A percentile compares a stretch with the other conserved stretches of the same genome.
These are phyloP conservation scores for Acer saccharum DNA, from an alignment of 345 rosid species.

Conservation along the genomic window DNA sequence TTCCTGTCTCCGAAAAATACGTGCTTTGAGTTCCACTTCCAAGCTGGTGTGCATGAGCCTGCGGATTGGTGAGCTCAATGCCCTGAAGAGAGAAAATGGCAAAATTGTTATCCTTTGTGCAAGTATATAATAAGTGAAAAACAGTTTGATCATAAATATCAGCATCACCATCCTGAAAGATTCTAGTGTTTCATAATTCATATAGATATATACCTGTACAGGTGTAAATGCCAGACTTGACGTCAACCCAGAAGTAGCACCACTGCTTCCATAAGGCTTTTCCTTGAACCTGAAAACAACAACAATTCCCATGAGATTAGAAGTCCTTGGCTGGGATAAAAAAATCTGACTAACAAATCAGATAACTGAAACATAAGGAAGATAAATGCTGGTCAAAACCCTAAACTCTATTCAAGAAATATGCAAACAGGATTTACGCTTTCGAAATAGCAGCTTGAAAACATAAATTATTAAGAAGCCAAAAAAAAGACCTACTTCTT, in stretches of 20 bases:
- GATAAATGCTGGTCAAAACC: not conserved
- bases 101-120: not conserved
- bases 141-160: no score
- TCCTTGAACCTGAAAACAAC: conserved; percentile 79
- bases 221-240: conserved; percentile 96
- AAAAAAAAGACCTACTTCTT: conserved; percentile 55
- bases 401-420: not conserved
- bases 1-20: conserved; percentile 88
- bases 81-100: conserved; percentile 48
- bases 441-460: not conserved
- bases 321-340: conserved; percentile 6
- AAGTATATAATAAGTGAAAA: no score
- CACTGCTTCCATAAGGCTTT: conserved; percentile 72
- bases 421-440: not conserved
- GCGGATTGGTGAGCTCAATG: conserved; percentile 88
- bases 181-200: no score
- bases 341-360: not conserved
- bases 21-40: conserved; percentile 95
- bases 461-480: not conserved
- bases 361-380: not conserved
- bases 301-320: conserved; percentile 1
- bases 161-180: not conserved
- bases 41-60: conserved; percentile 72
- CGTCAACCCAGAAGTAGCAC: conserved; percentile 88
- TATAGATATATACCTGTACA: conserved; percentile 61